phyloP scores from a whole-genome alignment of 306 rosid genomes.

The Quercus suber region DNA sequence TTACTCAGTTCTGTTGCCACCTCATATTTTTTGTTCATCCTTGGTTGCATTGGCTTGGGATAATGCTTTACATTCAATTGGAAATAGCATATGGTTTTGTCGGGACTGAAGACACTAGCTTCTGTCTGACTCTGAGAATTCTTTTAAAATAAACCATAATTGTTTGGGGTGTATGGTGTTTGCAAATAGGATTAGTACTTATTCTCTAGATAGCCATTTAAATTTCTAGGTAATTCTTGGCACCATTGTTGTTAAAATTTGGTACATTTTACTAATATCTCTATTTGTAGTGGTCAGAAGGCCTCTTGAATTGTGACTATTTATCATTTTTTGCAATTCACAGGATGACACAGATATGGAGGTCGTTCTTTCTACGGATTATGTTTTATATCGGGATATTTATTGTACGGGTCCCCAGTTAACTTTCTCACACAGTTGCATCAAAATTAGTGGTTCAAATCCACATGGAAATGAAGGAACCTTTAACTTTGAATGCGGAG shows the following conservation, averaged over 20 bases:
- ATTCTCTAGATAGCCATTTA: background rate
- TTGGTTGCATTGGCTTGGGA: too few relatives aligned
- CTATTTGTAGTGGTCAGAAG: slow-evolving; percentile 8
- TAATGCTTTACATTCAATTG: background rate
- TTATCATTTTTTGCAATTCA: slow-evolving; percentile 30
- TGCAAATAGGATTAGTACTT: slow-evolving; percentile 5
- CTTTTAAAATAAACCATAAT: background rate
- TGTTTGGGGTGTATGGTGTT: background rate
- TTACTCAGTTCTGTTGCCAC: too few relatives aligned
- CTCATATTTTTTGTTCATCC: too few relatives aligned
- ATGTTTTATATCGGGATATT: slow-evolving; percentile 62
- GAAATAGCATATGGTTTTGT: background rate
- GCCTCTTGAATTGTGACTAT: slow-evolving; percentile 12
- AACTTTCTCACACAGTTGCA: slow-evolving; percentile 54
- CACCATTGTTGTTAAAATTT: background rate
- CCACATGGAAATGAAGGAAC: slow-evolving; percentile 37
- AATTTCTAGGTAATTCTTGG: background rate
- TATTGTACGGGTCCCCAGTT: slow-evolving; percentile 54
- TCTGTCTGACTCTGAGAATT: background rate
- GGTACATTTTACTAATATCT: slow-evolving; percentile 12
- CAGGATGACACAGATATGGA: slow-evolving; percentile 60
- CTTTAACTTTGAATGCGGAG: slow-evolving; percentile 65
- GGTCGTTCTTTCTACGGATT: slow-evolving; percentile 83
- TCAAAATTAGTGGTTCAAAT: slow-evolving; percentile 59
- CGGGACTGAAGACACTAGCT: background rate